Evolutionary conservation across 2,329 filamentous ascomycete species (phyloP).

Genomic region (Thermothelomyces thermophilus): DNA sequence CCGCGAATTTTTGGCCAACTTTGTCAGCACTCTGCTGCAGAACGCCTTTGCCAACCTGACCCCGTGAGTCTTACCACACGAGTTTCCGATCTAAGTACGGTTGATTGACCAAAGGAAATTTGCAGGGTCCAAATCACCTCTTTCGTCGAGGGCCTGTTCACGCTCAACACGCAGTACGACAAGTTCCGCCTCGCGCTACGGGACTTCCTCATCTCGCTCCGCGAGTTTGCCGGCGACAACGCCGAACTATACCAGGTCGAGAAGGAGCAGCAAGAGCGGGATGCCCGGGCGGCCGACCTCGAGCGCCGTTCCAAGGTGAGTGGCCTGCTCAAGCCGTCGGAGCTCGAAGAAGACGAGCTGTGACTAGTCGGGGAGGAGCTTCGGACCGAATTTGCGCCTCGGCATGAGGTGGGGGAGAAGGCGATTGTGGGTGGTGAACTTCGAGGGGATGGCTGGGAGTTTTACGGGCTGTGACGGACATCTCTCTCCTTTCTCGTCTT

Average conservation of each 20-base stretch:
- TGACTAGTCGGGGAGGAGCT: slow-evolving; percentile 69
- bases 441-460: slow-evolving; percentile 54
- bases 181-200: slow-evolving; percentile 94
- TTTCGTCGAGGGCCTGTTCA: slow-evolving; percentile 87
- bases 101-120: neutral
- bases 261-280: slow-evolving; percentile 83
- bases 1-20: slow-evolving; percentile 82
- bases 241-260: slow-evolving; percentile 90
- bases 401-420: slow-evolving; percentile 17
- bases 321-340: slow-evolving; percentile 93
- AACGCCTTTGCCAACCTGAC: slow-evolving; percentile 93
- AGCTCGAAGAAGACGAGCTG: slow-evolving; percentile 83
- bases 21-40: slow-evolving; percentile 75
- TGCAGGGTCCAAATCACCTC: slow-evolving; percentile 73
- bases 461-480: slow-evolving; percentile 50
- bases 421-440: slow-evolving; percentile 1
- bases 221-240: slow-evolving; percentile 95
- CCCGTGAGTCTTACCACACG: slow-evolving; percentile 49
- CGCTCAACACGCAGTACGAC: slow-evolving; percentile 78
- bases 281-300: slow-evolving; percentile 80
- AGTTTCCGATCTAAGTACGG: neutral
- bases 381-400: slow-evolving; percentile 51
- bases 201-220: slow-evolving; percentile 94
- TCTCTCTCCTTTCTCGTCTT: neutral
- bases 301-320: slow-evolving; percentile 92